Base-by-base conservation (phyloP, 768 basidiomycete species). In the Amanita muscaria region DNA sequence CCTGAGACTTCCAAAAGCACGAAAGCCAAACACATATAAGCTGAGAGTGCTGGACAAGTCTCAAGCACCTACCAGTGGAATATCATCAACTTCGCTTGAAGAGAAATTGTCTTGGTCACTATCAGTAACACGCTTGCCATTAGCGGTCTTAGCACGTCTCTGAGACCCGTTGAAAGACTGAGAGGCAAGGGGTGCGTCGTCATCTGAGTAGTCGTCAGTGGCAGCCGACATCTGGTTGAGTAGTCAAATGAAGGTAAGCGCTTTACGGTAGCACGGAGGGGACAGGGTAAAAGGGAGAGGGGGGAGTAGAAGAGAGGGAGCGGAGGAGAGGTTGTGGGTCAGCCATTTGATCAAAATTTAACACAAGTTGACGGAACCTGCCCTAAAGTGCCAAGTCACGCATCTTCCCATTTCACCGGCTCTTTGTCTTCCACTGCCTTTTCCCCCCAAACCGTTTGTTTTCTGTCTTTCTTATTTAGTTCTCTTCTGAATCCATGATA, bases 81-180 rank as follows among this genome's bases (percentile, higher is more conserved):
- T 61, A 53, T 86, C 81, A 36, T 81, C 79, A 41, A 78, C 82
- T 47, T 84, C 83, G 50, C 80, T 83, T 73, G 80, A 74, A 19
- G 70, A 66, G 40, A 56, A 65, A 45, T 67, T 63, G 46, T 66
- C 63, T 18, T 60, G 61, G 19, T 66, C 65, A 46, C 46, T 47
- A 55, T 63, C 59, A 49, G 64, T 63, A 55, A 68, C 68, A 38
- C 68, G 66, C 51, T 77, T 76, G 47, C 66, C 64, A 50, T 72
- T 72, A 49, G 59, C 60, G 59, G 59, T 62, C 53, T 64, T 58
- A 53, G 47, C 50, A 48, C 52, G 58, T 52, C 50, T 45, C 45
- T 53, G 58, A 40, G 68, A 66, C 43, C 73, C 79, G 31, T 64
- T 55, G 49, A 59, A 59, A 49, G 69, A 59, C 53, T 68, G 69